Percentiles rank a stretch among this genome's conserved stretches.
Conservation (phyloP, 305 asterid genomes). For the Petunia hybrid region DNA sequence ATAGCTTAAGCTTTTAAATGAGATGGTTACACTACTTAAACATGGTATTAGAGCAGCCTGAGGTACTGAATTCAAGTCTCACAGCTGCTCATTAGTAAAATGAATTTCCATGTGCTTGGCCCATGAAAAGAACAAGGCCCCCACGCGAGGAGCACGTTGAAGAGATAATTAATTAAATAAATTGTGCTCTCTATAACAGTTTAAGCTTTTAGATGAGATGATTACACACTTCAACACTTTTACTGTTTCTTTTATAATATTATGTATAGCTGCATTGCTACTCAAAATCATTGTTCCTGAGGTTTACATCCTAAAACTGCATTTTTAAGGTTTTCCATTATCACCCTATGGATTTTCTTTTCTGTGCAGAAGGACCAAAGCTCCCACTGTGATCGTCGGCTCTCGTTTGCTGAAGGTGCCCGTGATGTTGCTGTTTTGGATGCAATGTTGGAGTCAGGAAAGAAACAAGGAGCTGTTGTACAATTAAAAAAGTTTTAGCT, state of each 20-base stretch:
- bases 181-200: no score
- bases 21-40: neutral
- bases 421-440: slow-evolving; percentile 84
- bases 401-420: slow-evolving; percentile 76
- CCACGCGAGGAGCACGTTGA: no score
- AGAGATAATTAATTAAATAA: no score
- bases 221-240: no score
- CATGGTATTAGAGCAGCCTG: no score
- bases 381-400: slow-evolving; percentile 64
- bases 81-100: no score
- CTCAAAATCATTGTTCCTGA: neutral
- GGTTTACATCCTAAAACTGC: neutral
- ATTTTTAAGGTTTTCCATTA: neutral
- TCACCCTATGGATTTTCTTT: neutral
- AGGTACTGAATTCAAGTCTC: no score
- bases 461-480: slow-evolving; percentile 60
- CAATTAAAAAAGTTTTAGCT: slow-evolving; percentile 57
- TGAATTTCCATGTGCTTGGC: no score
- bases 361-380: slow-evolving; percentile 58
- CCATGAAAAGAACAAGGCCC: no score
- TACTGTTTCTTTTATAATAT: no score
- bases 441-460: slow-evolving; percentile 96
- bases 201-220: no score
- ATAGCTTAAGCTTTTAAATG: neutral
- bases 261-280: neutral